Evolutionary conservation across 345 rosid species (phyloP).

Genomic region (Noccaea bulbosa): DNA sequence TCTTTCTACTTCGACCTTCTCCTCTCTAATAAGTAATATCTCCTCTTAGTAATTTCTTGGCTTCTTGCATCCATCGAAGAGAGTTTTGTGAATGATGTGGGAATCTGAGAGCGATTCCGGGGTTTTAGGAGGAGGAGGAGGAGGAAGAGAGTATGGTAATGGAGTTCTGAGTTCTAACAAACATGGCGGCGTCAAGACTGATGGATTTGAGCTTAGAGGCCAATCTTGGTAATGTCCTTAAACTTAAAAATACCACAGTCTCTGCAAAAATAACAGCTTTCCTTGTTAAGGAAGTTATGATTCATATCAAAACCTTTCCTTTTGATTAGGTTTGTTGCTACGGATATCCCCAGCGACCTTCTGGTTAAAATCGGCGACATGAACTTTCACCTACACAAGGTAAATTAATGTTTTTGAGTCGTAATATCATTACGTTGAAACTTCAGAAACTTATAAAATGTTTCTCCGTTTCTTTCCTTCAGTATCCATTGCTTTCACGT

Average conservation of each 20-base stretch:
- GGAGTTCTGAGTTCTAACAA: conserved; percentile 69
- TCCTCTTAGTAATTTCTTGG: conserved; percentile 19
- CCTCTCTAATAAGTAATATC: conserved; percentile 15
- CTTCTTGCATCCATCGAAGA: conserved; percentile 9
- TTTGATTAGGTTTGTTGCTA: conserved; percentile 73
- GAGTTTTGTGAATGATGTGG: conserved; percentile 62
- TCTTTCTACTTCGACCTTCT: conserved; percentile 29
- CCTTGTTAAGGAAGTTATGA: conserved; percentile 29
- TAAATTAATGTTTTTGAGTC: conserved; percentile 35
- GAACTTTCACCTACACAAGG: conserved; percentile 92
- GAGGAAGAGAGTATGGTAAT: conserved; percentile 71
- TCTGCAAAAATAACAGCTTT: conserved; percentile 6
- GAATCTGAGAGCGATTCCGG: conserved; percentile 77
- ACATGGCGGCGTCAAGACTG: conserved; percentile 73
- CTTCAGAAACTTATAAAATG: not conserved
- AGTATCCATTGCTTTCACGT: conserved; percentile 94
- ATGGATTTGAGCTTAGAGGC: conserved; percentile 85
- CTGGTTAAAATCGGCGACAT: conserved; percentile 75
- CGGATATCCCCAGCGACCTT: conserved; percentile 92
- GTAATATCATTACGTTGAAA: conserved; percentile 3
- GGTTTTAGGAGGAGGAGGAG: conserved; percentile 39
- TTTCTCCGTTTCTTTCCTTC: conserved; percentile 12
- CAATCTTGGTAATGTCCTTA: conserved; percentile 70
- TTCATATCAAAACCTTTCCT: not conserved
- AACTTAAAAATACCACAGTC: not conserved